Percentiles rank a stretch among this genome's conserved stretches.
phyloP scores from a whole-genome alignment of 202 grass and related monocot species.

The Panicum virgatum region DNA sequence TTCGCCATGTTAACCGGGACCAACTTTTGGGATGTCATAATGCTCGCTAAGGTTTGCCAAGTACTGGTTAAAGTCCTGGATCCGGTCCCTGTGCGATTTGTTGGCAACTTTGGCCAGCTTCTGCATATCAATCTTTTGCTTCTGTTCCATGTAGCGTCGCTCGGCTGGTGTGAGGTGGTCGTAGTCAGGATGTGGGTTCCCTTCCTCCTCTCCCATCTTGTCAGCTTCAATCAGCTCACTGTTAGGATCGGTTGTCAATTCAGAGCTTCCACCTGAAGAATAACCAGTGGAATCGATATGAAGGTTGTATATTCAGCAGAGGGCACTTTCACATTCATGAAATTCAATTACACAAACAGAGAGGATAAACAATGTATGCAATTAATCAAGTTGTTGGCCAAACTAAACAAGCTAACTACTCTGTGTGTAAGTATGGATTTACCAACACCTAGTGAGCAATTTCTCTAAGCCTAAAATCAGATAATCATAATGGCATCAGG shows the following conservation, averaged over 20 bases:
- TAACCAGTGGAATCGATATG: neutral
- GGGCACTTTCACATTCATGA: neutral
- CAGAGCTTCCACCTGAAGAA: conserved; percentile 64
- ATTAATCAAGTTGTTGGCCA: neutral
- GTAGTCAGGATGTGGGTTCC: conserved; percentile 39
- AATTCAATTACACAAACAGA: neutral
- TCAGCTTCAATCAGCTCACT: conserved; percentile 48
- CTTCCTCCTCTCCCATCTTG: conserved; percentile 59
- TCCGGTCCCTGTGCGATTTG: conserved; percentile 93
- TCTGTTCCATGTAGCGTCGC: conserved; percentile 83
- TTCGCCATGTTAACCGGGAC: conserved; percentile 69
- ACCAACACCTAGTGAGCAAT: neutral
- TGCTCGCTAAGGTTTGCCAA: conserved; percentile 96
- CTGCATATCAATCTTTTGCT: conserved; percentile 69
- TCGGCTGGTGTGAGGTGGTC: conserved; percentile 79
- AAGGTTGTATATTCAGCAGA: neutral
- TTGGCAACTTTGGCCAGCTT: conserved; percentile 77
- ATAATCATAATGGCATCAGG: neutral
- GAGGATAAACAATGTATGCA: neutral
- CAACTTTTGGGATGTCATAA: conserved; percentile 95
- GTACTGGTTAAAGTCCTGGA: conserved; percentile 94
- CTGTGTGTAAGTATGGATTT: neutral
- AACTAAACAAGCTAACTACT: neutral
- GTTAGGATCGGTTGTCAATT: conserved; percentile 43
- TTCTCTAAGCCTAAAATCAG: neutral